phyloP scores from a whole-genome alignment of 129 eudicot genomes.

The Ambrosia artemisiifolia region DNA sequence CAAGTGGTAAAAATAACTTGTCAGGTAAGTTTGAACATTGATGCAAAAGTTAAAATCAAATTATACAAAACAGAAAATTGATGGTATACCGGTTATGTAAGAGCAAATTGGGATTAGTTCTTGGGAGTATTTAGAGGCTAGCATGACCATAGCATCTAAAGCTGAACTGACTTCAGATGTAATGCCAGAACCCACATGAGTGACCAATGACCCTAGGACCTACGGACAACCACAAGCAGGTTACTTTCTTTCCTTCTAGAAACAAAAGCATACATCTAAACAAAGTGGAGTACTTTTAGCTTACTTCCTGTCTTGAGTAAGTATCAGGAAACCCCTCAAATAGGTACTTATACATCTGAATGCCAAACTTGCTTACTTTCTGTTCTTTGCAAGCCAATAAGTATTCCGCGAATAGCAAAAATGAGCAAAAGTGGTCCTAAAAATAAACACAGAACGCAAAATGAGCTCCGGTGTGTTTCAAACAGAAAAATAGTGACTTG shows the following conservation, averaged over 20 bases:
- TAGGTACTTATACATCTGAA: constrained; percentile 53
- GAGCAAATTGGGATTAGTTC: constrained; percentile 64
- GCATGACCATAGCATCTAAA: constrained; percentile 65
- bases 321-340: constrained; percentile 71
- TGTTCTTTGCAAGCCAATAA: constrained; percentile 76
- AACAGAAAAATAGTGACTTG: neutral
- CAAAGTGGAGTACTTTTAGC: constrained; percentile 11
- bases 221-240: constrained; percentile 17
- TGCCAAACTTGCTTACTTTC: constrained; percentile 55
- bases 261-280: constrained; percentile 5
- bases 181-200: constrained; percentile 80
- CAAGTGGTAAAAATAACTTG: constrained; percentile 4
- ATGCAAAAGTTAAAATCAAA: neutral
- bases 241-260: neutral
- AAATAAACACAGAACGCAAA: constrained; percentile 12
- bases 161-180: constrained; percentile 69
- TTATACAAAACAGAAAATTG: constrained; percentile 13
- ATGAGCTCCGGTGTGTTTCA: constrained; percentile 13
- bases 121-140: constrained; percentile 63
- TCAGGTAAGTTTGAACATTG: constrained; percentile 12
- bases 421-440: constrained; percentile 64
- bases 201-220: constrained; percentile 76
- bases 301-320: constrained; percentile 83
- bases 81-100: constrained; percentile 57
- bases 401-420: constrained; percentile 60